Conservation (phyloP, 805 yeast genomes). For the Lipomyces starkeyi region DNA sequence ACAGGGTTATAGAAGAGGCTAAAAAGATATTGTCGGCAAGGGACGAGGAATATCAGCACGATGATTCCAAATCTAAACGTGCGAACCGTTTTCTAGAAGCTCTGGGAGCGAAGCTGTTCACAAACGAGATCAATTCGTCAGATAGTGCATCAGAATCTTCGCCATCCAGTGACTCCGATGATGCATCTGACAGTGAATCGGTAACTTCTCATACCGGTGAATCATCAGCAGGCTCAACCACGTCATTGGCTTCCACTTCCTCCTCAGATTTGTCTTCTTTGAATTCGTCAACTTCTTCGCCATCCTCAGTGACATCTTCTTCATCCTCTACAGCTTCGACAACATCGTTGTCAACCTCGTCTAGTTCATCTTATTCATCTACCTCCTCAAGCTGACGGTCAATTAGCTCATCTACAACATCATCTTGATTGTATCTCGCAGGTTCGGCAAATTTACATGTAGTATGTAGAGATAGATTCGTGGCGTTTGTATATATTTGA, state of each 20-base stretch:
- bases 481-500: too few species aligned
- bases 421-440: too few species aligned
- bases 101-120: background rate
- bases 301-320: slow-evolving; percentile 1
- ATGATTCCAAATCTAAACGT: background rate
- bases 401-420: too few species aligned
- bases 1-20: slow-evolving; percentile 22
- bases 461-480: too few species aligned
- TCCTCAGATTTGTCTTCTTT: background rate
- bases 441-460: too few species aligned
- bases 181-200: background rate
- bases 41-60: background rate
- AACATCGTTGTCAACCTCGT: slow-evolving; percentile 1
- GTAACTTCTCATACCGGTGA: background rate
- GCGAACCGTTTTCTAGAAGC: background rate
- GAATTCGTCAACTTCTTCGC: background rate
- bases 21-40: background rate
- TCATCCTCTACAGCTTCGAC: slow-evolving; percentile 9
- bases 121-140: background rate
- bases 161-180: background rate
- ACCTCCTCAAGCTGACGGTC: too few species aligned
- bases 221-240: background rate
- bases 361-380: background rate
- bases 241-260: too few species aligned
- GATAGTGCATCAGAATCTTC: background rate